Evolutionary conservation across 2,329 filamentous ascomycete species (phyloP).

Genomic region (Trichoderma arundinaceum): DNA sequence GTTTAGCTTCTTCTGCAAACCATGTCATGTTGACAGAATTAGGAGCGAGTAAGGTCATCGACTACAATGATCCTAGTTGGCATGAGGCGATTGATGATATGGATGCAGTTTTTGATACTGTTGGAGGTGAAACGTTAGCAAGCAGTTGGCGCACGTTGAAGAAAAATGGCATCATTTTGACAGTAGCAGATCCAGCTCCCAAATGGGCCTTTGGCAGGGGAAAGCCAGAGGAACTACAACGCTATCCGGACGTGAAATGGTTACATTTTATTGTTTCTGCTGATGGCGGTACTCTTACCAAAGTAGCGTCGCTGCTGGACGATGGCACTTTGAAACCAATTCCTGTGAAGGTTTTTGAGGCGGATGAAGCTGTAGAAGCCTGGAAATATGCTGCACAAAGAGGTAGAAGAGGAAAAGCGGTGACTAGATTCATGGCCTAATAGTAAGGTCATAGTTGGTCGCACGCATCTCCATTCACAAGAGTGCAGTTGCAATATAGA

Average conservation of each 20-base stretch:
- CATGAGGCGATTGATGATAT: neutral
- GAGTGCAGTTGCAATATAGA: too few species aligned
- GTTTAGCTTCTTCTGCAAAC: neutral
- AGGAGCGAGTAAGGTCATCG: neutral
- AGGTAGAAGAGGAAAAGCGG: conserved; percentile 37
- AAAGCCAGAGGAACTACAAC: conserved; percentile 33
- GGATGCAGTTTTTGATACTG: conserved; percentile 8
- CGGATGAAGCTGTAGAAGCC: conserved; percentile 37
- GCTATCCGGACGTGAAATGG: conserved; percentile 35
- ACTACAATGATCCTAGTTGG: neutral
- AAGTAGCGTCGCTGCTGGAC: conserved; percentile 36
- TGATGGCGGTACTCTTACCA: conserved; percentile 32
- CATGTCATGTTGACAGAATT: neutral
- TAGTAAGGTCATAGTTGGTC: neutral
- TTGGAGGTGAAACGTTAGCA: neutral
- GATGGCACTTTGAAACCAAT: conserved; percentile 34
- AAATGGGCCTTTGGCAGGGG: conserved; percentile 40
- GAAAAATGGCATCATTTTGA: conserved; percentile 41
- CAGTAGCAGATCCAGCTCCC: conserved; percentile 45
- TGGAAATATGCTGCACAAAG: conserved; percentile 38
- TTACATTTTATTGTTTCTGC: conserved; percentile 42
- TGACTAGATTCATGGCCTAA: conserved; percentile 37
- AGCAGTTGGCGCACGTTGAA: neutral
- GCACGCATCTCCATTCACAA: neutral
- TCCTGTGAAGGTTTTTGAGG: conserved; percentile 36